These are phyloP conservation scores for Agrocybe pediades DNA, from an alignment of 768 basidiomycete genomes.

Conservation along the genomic window DNA sequence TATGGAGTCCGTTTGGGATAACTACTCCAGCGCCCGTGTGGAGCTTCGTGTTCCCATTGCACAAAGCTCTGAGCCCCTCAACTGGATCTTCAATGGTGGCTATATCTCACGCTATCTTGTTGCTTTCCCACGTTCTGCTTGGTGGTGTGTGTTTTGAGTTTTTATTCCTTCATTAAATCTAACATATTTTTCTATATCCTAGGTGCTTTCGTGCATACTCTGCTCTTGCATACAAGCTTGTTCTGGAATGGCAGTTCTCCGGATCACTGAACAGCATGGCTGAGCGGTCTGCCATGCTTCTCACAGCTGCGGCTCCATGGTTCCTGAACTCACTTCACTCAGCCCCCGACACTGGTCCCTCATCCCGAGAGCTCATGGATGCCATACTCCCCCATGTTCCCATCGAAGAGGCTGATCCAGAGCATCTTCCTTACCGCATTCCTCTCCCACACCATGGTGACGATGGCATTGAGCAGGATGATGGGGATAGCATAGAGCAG, in stretches of 20 bases:
- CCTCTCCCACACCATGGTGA: too few species aligned
- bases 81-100: not conserved
- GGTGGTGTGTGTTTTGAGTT: constrained; percentile 11
- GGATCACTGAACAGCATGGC: not conserved
- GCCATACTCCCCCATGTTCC: too few species aligned
- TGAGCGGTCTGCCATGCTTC: not conserved
- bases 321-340: constrained; percentile 24
- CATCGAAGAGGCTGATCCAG: too few species aligned
- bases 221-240: constrained; percentile 14
- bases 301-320: constrained; percentile 19
- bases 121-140: constrained; percentile 2
- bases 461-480: too few species aligned
- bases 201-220: constrained; percentile 24
- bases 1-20: constrained; percentile 9
- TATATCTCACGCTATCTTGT: constrained; percentile 12
- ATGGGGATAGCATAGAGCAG: too few species aligned
- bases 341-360: constrained; percentile 17
- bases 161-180: not conserved
- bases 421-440: too few species aligned
- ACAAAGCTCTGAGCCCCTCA: constrained; percentile 5
- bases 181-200: not conserved
- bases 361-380: constrained; percentile 16
- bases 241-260: constrained; percentile 16
- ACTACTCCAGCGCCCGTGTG: constrained; percentile 24
- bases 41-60: constrained; percentile 28